A percentile compares a stretch with the other conserved stretches of the same genome.
These are phyloP conservation scores for Odonthalia washingtoniensis DNA, from an alignment of 31 red algal species.

Conservation along the genomic window DNA sequence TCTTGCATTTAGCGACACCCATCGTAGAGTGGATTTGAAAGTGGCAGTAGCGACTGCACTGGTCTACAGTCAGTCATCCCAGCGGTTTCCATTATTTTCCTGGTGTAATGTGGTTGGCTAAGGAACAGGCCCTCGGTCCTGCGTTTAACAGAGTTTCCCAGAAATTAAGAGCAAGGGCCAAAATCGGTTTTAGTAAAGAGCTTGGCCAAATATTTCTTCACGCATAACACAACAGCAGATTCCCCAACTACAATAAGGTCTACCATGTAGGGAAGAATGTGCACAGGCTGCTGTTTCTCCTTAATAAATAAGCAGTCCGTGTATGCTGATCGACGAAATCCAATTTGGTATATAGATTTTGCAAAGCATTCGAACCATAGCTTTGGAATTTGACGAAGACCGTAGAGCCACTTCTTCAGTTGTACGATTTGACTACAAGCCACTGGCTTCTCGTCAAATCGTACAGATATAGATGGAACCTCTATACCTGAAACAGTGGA, in stretches of 20 bases:
- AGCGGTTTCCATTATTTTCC: neutral
- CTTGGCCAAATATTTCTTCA: neutral
- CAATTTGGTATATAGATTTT: neutral
- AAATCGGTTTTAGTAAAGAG: slow-evolving; percentile 3
- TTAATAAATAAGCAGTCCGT: neutral
- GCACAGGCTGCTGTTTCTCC: neutral
- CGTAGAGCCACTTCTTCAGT: slow-evolving; percentile 42
- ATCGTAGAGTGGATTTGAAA: slow-evolving; percentile 40
- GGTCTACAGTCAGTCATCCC: slow-evolving; percentile 13
- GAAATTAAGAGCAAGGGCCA: neutral
- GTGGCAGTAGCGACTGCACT: slow-evolving; percentile 4
- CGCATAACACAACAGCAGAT: neutral
- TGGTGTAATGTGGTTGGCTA: neutral
- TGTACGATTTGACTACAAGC: neutral
- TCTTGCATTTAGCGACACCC: neutral
- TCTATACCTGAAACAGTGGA: slow-evolving; percentile 1
- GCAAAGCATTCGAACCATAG: slow-evolving; percentile 3
- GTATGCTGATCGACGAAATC: slow-evolving; percentile 2
- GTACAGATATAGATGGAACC: no score
- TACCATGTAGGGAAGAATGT: slow-evolving; percentile 21
- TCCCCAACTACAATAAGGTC: slow-evolving; percentile 10
- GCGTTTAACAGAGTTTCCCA: neutral
- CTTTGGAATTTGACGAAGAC: slow-evolving; percentile 30
- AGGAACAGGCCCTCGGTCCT: neutral
- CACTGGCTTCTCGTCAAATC: no score